phyloP scores from a whole-genome alignment of 2,329 filamentous ascomycete genomes.

The Penicillium freii region DNA sequence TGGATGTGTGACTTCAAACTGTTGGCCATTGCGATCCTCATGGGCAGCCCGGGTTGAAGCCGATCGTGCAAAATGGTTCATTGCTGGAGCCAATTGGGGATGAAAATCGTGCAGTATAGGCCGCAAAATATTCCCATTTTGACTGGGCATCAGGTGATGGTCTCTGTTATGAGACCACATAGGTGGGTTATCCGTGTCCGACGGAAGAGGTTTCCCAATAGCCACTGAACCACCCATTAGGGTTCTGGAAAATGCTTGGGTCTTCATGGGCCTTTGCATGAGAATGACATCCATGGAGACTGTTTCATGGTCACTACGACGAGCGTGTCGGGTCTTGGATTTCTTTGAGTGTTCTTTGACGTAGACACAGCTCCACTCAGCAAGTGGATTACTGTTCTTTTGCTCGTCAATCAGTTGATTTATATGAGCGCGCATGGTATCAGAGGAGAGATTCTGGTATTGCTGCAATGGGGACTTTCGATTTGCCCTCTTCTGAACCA shows the following conservation, averaged over 20 bases:
- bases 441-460: constrained; percentile 29
- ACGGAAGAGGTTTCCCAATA: too few relatives aligned
- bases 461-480: constrained; percentile 28
- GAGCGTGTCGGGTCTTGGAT: constrained; percentile 28
- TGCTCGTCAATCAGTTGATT: constrained; percentile 37
- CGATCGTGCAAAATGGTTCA: too few relatives aligned
- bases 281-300: constrained; percentile 37
- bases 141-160: background rate
- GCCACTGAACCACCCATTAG: constrained; percentile 16
- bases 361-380: constrained; percentile 42
- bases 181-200: background rate
- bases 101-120: background rate
- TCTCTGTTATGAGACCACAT: background rate
- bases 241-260: constrained; percentile 15
- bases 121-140: background rate
- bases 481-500: constrained; percentile 33
- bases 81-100: background rate
- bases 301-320: constrained; percentile 31
- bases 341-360: constrained; percentile 32
- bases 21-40: background rate
- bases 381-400: constrained; percentile 28
- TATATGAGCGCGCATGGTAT: constrained; percentile 34
- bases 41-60: background rate
- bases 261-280: constrained; percentile 27
- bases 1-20: background rate